phyloP scores from a whole-genome alignment of 192 early-diverging fungal genomes.

The Gaertneriomyces semiglobifer region DNA sequence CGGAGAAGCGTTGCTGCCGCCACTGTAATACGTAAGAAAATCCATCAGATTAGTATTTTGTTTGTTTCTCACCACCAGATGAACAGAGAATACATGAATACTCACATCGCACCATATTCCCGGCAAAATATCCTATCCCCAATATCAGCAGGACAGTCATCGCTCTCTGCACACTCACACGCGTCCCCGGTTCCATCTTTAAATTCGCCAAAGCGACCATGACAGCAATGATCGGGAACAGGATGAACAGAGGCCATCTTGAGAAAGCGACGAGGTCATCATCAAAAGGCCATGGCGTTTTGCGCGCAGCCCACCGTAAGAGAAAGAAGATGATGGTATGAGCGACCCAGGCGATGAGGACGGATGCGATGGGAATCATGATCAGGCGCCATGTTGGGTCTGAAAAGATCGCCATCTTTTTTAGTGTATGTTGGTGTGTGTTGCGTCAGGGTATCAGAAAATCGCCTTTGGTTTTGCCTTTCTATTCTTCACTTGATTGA shows the following conservation, averaged over 20 bases:
- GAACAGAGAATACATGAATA: no score
- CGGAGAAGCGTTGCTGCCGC: slow-evolving; percentile 10
- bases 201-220: slow-evolving; percentile 12
- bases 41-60: not conserved
- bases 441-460: not conserved
- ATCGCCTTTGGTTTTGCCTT: no score
- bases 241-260: slow-evolving; percentile 19
- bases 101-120: slow-evolving; percentile 18
- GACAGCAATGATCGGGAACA: slow-evolving; percentile 27
- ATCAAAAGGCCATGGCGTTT: slow-evolving; percentile 30
- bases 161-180: slow-evolving; percentile 9
- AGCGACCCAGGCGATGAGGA: slow-evolving; percentile 21
- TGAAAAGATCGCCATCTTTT: not conserved
- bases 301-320: slow-evolving; percentile 12
- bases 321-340: slow-evolving; percentile 14
- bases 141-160: slow-evolving; percentile 22
- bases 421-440: not conserved
- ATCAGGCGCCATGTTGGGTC: slow-evolving; percentile 12
- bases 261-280: slow-evolving; percentile 25
- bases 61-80: not conserved
- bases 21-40: not conserved
- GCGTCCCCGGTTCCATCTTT: slow-evolving; percentile 1
- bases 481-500: no score
- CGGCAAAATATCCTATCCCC: slow-evolving; percentile 9
- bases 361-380: slow-evolving; percentile 19